These are phyloP conservation scores for Termitomyces sp. DNA, from an alignment of 768 basidiomycete species.

Conservation along the genomic window DNA sequence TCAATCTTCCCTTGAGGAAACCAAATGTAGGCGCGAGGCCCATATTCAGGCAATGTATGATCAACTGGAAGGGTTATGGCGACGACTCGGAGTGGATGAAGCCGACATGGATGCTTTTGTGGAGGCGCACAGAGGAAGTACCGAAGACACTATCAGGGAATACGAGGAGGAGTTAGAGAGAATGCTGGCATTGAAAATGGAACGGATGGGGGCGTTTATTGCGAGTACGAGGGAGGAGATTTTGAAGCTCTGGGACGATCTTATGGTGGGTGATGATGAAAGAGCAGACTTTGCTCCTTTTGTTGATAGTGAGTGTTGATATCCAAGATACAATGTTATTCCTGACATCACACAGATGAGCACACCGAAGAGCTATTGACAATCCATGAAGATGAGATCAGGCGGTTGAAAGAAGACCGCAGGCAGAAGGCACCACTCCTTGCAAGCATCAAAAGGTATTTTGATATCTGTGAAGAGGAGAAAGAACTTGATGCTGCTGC, in stretches of 20 bases:
- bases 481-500: slow-evolving; percentile 81
- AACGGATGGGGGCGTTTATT: slow-evolving; percentile 84
- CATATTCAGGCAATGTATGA: slow-evolving; percentile 94
- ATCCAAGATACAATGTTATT: neutral
- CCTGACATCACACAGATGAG: slow-evolving; percentile 48
- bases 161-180: slow-evolving; percentile 89
- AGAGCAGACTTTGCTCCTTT: slow-evolving; percentile 76
- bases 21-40: slow-evolving; percentile 69
- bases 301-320: slow-evolving; percentile 59
- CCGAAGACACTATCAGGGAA: slow-evolving; percentile 66
- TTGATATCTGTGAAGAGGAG: slow-evolving; percentile 86
- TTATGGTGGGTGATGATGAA: slow-evolving; percentile 84
- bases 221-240: slow-evolving; percentile 80
- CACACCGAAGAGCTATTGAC: slow-evolving; percentile 83
- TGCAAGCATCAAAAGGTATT: slow-evolving; percentile 77
- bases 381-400: slow-evolving; percentile 83
- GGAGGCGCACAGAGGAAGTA: slow-evolving; percentile 78
- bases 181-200: slow-evolving; percentile 84
- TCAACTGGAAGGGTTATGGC: slow-evolving; percentile 88
- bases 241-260: slow-evolving; percentile 71
- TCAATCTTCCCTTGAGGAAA: slow-evolving; percentile 56
- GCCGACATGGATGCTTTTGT: slow-evolving; percentile 89
- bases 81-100: slow-evolving; percentile 74
- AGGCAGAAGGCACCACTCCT: slow-evolving; percentile 72
- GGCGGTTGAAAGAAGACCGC: slow-evolving; percentile 77